A percentile compares a stretch with the other conserved stretches of the same genome.
Evolutionary conservation across 306 rosid genomes (phyloP).

Genomic region (Cicer pinnatifidum): DNA sequence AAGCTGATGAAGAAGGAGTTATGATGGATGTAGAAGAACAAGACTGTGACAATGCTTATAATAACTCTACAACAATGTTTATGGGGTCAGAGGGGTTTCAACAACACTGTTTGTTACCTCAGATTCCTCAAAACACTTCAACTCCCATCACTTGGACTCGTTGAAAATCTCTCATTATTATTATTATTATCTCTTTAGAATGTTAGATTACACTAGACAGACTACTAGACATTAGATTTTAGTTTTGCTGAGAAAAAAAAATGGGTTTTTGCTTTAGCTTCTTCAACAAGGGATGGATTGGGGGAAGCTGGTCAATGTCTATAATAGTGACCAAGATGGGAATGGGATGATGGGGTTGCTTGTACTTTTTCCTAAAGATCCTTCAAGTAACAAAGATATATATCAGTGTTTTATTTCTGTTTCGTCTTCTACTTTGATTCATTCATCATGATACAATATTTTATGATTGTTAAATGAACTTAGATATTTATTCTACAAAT

Average conservation of each 20-base stretch:
- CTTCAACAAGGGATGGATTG: neutral
- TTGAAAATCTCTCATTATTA: conserved; percentile 7
- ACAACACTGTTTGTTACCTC: conserved; percentile 78
- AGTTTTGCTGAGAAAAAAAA: neutral
- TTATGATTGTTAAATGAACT: neutral
- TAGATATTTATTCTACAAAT: no score
- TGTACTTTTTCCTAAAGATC: neutral
- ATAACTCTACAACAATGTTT: neutral
- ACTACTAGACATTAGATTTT: neutral
- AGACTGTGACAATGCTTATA: neutral
- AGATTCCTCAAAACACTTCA: conserved; percentile 67
- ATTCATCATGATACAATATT: neutral
- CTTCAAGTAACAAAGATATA: neutral
- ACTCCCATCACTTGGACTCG: conserved; percentile 78
- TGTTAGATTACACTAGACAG: neutral
- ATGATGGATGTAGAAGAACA: conserved; percentile 71
- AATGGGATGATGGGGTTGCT: neutral
- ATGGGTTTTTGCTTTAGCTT: neutral
- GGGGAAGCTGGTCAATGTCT: conserved; percentile 14
- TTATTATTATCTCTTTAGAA: neutral
- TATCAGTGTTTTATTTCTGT: neutral
- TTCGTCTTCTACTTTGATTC: neutral
- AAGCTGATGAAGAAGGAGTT: conserved; percentile 51
- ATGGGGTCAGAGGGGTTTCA: conserved; percentile 47
- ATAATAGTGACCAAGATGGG: neutral